These are phyloP conservation scores for Aspergillus sojae DNA, from an alignment of 2,329 filamentous ascomycete genomes.

Conservation along the genomic window DNA sequence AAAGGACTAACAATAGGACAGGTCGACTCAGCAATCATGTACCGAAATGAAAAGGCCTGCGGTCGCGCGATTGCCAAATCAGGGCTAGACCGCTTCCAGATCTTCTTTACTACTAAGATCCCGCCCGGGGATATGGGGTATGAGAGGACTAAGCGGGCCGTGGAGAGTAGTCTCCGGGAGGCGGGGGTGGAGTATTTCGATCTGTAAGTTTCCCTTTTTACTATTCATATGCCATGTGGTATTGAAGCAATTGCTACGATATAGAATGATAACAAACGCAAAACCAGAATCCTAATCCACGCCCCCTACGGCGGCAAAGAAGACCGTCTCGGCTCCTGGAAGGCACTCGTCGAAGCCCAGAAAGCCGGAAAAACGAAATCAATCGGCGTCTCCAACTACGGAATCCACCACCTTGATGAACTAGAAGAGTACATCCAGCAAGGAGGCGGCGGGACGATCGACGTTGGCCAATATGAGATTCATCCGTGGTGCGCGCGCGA, in stretches of 20 bases:
- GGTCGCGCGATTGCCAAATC: conserved; percentile 65
- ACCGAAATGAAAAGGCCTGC: conserved; percentile 71
- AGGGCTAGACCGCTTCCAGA: conserved; percentile 64
- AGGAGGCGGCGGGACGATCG: conserved; percentile 64
- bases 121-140: conserved; percentile 67
- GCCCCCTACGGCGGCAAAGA: conserved; percentile 74
- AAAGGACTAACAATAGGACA: conserved; percentile 12
- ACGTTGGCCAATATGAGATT: conserved; percentile 79
- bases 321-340: conserved; percentile 72
- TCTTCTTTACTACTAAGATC: conserved; percentile 82
- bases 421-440: conserved; percentile 57
- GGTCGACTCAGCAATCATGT: conserved; percentile 66
- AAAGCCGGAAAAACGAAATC: conserved; percentile 69
- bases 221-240: too few relatives aligned
- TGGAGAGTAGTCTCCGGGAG: conserved; percentile 62
- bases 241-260: too few relatives aligned
- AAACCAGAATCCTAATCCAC: conserved; percentile 65
- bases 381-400: conserved; percentile 78
- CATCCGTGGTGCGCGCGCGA: conserved; percentile 79
- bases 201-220: conserved; percentile 48
- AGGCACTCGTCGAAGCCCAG: conserved; percentile 75
- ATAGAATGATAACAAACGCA: background rate
- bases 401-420: conserved; percentile 73
- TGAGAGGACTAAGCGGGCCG: conserved; percentile 66
- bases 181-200: conserved; percentile 75